These are phyloP conservation scores for Mitragyna speciosa DNA, from an alignment of 257 asterid species.

Conservation along the genomic window DNA sequence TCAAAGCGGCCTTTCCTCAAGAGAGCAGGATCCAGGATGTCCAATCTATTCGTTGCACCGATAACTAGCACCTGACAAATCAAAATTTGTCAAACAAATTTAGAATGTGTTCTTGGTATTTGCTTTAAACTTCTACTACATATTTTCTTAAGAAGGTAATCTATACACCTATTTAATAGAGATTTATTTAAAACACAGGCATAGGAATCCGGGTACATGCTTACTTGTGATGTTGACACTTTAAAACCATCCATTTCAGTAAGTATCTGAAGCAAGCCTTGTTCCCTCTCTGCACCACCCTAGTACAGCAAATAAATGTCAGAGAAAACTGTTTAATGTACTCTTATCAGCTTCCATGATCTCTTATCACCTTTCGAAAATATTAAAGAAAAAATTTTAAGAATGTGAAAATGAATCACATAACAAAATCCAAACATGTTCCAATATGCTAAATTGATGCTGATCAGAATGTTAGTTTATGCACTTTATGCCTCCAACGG, in stretches of 20 bases:
- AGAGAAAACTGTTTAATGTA: not conserved
- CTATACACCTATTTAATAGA: not conserved
- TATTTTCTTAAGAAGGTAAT: not conserved
- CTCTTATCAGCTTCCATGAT: not conserved
- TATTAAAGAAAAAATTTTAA: too few relatives aligned
- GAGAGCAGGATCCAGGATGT: slow-evolving; percentile 98
- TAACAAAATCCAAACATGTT: not conserved
- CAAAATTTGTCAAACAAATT: not conserved
- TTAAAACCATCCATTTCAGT: slow-evolving; percentile 99
- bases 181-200: not conserved
- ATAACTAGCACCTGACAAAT: slow-evolving; percentile 74
- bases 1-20: slow-evolving; percentile 96
- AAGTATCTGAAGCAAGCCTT: slow-evolving; percentile 94
- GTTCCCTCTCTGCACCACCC: slow-evolving; percentile 99
- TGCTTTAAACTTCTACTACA: not conserved
- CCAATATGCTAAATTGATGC: not conserved
- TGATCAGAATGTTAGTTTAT: not conserved
- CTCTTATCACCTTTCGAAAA: not conserved
- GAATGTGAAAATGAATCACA: not conserved
- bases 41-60: slow-evolving; percentile 98
- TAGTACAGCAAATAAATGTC: slow-evolving; percentile 34
- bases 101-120: not conserved
- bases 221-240: slow-evolving; percentile 86
- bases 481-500: too few relatives aligned
- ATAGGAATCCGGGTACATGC: slow-evolving; percentile 1